Evolutionary conservation across 352 stramenopile species (phyloP).

Genomic region (Thraustotheca clavata): DNA sequence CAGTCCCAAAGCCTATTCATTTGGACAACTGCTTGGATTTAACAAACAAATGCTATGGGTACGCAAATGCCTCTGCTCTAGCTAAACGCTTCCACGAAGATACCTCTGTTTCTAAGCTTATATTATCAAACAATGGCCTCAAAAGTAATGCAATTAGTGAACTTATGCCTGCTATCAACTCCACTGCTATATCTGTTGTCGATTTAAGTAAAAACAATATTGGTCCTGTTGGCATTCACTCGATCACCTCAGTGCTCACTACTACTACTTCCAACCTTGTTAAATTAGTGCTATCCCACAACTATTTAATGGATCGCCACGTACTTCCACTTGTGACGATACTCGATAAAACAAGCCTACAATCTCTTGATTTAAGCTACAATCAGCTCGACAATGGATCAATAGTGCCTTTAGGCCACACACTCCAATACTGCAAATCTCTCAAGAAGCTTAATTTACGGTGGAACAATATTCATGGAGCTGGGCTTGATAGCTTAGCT

Average conservation of each 20-base stretch:
- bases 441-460: not conserved
- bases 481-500: not conserved
- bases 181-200: not conserved
- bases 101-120: not conserved
- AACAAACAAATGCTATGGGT: not conserved
- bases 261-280: not conserved
- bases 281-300: not conserved
- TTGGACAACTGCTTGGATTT: not conserved
- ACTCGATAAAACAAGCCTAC: not conserved
- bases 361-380: not conserved
- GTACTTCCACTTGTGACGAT: not conserved
- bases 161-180: not conserved
- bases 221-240: not conserved
- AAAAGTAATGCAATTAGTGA: not conserved
- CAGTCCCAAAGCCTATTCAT: not conserved
- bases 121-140: not conserved
- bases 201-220: not conserved
- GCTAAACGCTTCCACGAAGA: not conserved
- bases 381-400: not conserved
- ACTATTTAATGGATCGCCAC: constrained; percentile 1
- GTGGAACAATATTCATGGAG: not conserved
- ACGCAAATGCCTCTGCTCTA: not conserved
- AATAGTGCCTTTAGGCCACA: not conserved
- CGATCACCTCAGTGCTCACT: not conserved
- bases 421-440: not conserved